Evolutionary conservation across 768 basidiomycete genomes (phyloP).

Genomic region (Pleurotus ostreatus): DNA sequence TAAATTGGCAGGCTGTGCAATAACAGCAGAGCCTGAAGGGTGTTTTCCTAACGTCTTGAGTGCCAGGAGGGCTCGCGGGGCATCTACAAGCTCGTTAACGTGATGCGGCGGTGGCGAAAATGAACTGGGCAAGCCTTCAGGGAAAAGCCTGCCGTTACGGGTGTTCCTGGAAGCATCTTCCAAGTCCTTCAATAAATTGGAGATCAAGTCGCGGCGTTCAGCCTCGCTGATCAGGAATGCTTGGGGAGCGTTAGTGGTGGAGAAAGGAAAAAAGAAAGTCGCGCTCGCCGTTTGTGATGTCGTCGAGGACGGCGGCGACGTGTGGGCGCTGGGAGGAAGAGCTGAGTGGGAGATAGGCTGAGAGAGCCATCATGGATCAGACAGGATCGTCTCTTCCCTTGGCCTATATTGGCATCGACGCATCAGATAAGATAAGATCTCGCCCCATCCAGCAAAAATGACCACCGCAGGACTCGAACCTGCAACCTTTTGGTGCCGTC

Average conservation of each 20-base stretch:
- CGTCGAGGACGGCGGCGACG: constrained; percentile 3
- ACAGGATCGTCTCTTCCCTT: no score
- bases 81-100: constrained; percentile 40
- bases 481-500: constrained; percentile 88
- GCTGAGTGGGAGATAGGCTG: constrained; percentile 3
- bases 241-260: neutral
- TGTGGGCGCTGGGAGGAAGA: constrained; percentile 2
- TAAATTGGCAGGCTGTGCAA: constrained; percentile 54
- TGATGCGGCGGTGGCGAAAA: constrained; percentile 3
- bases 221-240: neutral
- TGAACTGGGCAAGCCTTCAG: neutral
- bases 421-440: no score
- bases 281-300: neutral
- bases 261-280: neutral
- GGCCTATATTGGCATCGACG: no score
- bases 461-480: constrained; percentile 96
- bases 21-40: constrained; percentile 59
- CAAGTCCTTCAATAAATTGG: constrained; percentile 6
- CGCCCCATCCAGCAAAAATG: constrained; percentile 29
- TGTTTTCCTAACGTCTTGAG: constrained; percentile 75
- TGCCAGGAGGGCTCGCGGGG: constrained; percentile 60
- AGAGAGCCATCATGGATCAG: neutral
- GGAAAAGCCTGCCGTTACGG: constrained; percentile 1
- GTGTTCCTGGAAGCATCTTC: neutral
- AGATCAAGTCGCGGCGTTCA: constrained; percentile 7